Conservation (phyloP, 495 filamentous ascomycete species). For the Aspergillus sclerotioniger region DNA sequence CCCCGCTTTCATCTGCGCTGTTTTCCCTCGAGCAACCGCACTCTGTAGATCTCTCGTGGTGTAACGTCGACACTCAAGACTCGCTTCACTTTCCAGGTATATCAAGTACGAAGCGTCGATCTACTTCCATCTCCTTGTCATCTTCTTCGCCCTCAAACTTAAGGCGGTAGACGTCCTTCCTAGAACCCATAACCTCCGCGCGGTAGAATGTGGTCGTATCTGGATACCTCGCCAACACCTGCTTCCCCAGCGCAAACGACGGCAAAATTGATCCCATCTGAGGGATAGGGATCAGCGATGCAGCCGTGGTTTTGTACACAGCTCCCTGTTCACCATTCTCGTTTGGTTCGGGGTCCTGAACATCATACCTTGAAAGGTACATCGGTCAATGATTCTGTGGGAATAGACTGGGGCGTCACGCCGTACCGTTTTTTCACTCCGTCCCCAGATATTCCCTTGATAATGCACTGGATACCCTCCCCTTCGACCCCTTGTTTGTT, state of each 20-base stretch:
- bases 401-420: slow-evolving; percentile 7
- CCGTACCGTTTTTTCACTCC: slow-evolving; percentile 73
- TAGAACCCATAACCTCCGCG: slow-evolving; percentile 80
- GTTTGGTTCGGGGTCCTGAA: slow-evolving; percentile 90
- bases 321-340: slow-evolving; percentile 67
- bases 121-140: slow-evolving; percentile 76
- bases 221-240: slow-evolving; percentile 79
- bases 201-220: slow-evolving; percentile 97
- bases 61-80: background rate
- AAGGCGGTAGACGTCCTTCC: slow-evolving; percentile 62
- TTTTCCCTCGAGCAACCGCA: too few species aligned
- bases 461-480: slow-evolving; percentile 83
- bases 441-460: slow-evolving; percentile 79
- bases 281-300: slow-evolving; percentile 82
- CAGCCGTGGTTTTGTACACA: slow-evolving; percentile 75
- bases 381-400: slow-evolving; percentile 18
- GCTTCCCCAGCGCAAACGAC: slow-evolving; percentile 73
- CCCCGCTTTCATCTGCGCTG: too few species aligned
- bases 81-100: slow-evolving; percentile 50
- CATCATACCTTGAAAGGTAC: slow-evolving; percentile 66
- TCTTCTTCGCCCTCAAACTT: slow-evolving; percentile 88
- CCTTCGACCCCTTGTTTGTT: slow-evolving; percentile 65
- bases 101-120: slow-evolving; percentile 76
- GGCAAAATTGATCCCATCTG: slow-evolving; percentile 54
- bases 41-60: background rate